These are phyloP conservation scores for Penicillium sp. DNA, from an alignment of 2,329 filamentous ascomycete species.

Conservation along the genomic window DNA sequence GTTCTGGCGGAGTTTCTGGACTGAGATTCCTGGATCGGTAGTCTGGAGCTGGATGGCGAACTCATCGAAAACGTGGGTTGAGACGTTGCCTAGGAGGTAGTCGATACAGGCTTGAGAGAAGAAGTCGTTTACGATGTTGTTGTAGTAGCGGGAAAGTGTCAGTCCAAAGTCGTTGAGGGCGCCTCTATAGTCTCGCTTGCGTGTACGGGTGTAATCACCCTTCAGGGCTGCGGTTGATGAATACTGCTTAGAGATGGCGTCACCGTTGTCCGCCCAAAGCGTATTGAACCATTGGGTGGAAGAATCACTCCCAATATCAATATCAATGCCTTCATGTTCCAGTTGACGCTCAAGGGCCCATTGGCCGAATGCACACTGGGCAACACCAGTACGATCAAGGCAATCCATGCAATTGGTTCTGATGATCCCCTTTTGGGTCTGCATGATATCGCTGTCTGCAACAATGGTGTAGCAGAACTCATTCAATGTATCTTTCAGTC, in stretches of 20 bases:
- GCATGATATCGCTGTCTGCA: slow-evolving; percentile 43
- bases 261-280: slow-evolving; percentile 96
- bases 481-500: slow-evolving; percentile 66
- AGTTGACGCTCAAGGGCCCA: slow-evolving; percentile 79
- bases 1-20: slow-evolving; percentile 78
- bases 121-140: slow-evolving; percentile 95
- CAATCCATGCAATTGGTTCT: slow-evolving; percentile 99
- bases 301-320: slow-evolving; percentile 73
- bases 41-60: slow-evolving; percentile 94
- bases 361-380: slow-evolving; percentile 86
- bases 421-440: slow-evolving; percentile 71
- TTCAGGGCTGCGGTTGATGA: slow-evolving; percentile 94
- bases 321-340: slow-evolving; percentile 70
- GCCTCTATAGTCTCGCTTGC: slow-evolving; percentile 85
- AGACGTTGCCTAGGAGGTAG: slow-evolving; percentile 86
- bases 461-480: slow-evolving; percentile 69
- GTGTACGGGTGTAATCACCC: slow-evolving; percentile 90
- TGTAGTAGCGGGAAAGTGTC: slow-evolving; percentile 72
- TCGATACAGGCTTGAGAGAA: slow-evolving; percentile 95
- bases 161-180: slow-evolving; percentile 88
- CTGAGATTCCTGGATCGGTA: slow-evolving; percentile 84
- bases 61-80: slow-evolving; percentile 81
- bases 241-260: slow-evolving; percentile 93
- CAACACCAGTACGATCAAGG: slow-evolving; percentile 91
- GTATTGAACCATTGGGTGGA: slow-evolving; percentile 92